Percentiles rank a stretch among this genome's conserved stretches.
phyloP scores from a whole-genome alignment of 2,329 filamentous ascomycete species.

The Aspergillus japonicus region DNA sequence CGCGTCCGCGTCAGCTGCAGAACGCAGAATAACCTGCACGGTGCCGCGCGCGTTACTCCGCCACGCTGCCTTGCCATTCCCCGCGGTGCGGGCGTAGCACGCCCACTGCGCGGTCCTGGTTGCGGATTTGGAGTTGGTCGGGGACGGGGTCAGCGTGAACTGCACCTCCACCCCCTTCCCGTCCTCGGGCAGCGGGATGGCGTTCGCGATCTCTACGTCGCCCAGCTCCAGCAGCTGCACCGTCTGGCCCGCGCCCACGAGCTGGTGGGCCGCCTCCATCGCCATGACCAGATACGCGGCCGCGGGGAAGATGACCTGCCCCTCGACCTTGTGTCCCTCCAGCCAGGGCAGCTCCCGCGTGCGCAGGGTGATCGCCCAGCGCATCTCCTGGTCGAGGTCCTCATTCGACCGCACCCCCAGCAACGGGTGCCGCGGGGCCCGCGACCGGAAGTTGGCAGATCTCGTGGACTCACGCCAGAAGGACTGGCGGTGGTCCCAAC shows the following conservation, averaged over 20 bases:
- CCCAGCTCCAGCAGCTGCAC: neutral
- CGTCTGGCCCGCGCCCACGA: neutral
- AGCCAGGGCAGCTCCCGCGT: slow-evolving; percentile 27
- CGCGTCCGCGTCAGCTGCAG: neutral
- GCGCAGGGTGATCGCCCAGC: slow-evolving; percentile 21
- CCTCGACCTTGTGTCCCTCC: slow-evolving; percentile 22
- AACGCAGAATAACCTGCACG: slow-evolving; percentile 2
- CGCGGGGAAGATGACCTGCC: slow-evolving; percentile 25
- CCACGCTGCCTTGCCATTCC: neutral
- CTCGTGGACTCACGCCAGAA: slow-evolving; percentile 5
- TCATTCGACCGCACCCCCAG: slow-evolving; percentile 8
- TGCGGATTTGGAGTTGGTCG: neutral
- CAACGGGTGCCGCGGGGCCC: neutral
- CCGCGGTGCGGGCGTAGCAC: neutral
- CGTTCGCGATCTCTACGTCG: neutral
- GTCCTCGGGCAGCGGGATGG: neutral
- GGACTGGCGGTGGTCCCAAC: neutral
- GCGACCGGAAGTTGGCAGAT: neutral
- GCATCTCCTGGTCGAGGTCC: neutral
- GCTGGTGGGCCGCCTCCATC: slow-evolving; percentile 5
- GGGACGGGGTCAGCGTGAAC: neutral
- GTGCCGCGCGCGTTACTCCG: neutral
- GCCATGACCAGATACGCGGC: slow-evolving; percentile 19
- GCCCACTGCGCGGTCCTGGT: neutral
- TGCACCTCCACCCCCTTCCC: neutral